Conservation (phyloP, 2,329 filamentous ascomycete genomes). For the Paecilomyces sp. region DNA sequence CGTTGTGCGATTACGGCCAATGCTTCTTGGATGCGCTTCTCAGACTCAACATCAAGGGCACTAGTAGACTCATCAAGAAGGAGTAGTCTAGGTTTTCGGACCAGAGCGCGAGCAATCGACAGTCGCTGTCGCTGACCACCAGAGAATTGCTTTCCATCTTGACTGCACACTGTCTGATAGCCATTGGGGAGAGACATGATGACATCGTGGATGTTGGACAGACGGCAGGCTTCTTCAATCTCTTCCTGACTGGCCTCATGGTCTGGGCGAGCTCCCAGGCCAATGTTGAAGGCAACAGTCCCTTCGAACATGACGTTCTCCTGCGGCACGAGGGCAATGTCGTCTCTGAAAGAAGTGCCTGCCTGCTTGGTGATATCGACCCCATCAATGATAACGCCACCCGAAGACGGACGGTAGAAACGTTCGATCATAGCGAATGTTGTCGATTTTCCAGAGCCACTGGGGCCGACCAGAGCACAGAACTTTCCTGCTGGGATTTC, state of each 20-base stretch:
- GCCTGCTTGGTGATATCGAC: slow-evolving; percentile 37
- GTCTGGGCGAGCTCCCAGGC: slow-evolving; percentile 43
- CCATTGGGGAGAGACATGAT: slow-evolving; percentile 57
- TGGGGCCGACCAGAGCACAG: slow-evolving; percentile 58
- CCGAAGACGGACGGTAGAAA: slow-evolving; percentile 47
- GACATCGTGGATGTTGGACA: slow-evolving; percentile 65
- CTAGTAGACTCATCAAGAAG: slow-evolving; percentile 58
- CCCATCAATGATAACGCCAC: slow-evolving; percentile 47
- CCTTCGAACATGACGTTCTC: slow-evolving; percentile 43
- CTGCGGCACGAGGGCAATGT: slow-evolving; percentile 42
- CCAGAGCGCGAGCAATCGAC: slow-evolving; percentile 51
- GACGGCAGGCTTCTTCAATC: slow-evolving; percentile 58
- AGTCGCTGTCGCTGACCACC: slow-evolving; percentile 55
- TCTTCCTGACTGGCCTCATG: slow-evolving; percentile 52
- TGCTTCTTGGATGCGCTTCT: slow-evolving; percentile 40
- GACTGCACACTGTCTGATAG: slow-evolving; percentile 55
- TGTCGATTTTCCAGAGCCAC: slow-evolving; percentile 61
- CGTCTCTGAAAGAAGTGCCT: slow-evolving; percentile 34
- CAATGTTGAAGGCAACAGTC: slow-evolving; percentile 41
- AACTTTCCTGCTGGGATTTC: slow-evolving; percentile 54
- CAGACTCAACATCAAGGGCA: slow-evolving; percentile 50
- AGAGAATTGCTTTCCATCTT: slow-evolving; percentile 48
- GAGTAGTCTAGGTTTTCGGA: slow-evolving; percentile 48
- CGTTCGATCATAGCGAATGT: slow-evolving; percentile 52
- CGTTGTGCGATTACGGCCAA: slow-evolving; percentile 24